Conservation (phyloP, 2,329 filamentous ascomycete genomes). For the Sodiomyces alkalinus region DNA sequence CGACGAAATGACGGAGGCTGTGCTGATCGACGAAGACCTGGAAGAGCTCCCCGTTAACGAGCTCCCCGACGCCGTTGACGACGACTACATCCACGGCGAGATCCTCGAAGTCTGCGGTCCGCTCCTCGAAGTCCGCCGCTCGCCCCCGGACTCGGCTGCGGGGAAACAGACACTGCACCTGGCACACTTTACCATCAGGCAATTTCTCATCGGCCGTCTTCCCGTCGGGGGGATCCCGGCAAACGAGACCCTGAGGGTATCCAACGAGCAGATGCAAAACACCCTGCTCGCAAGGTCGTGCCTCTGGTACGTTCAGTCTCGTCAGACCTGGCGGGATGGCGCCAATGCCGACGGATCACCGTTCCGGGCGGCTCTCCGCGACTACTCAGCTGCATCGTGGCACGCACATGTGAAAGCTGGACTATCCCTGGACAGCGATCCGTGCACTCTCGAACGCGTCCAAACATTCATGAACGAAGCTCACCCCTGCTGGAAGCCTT, state of each 20-base stretch:
- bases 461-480: neutral
- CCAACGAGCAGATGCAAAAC: neutral
- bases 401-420: neutral
- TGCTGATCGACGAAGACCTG: constrained; percentile 8
- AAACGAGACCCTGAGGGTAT: neutral
- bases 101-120: constrained; percentile 14
- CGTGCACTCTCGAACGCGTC: neutral
- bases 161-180: constrained; percentile 4
- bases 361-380: neutral
- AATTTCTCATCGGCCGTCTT: constrained; percentile 8
- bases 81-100: constrained; percentile 14
- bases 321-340: neutral
- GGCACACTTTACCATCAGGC: constrained; percentile 9
- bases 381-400: neutral
- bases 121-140: constrained; percentile 11
- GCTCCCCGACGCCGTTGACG: constrained; percentile 12
- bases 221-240: neutral
- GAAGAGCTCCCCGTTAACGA: constrained; percentile 11
- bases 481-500: neutral
- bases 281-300: neutral
- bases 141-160: accelerated
- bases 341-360: neutral
- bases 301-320: neutral
- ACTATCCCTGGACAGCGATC: neutral
- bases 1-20: constrained; percentile 11